phyloP scores from a whole-genome alignment of 2,329 filamentous ascomycete species.

The Aspergillus texensis region DNA sequence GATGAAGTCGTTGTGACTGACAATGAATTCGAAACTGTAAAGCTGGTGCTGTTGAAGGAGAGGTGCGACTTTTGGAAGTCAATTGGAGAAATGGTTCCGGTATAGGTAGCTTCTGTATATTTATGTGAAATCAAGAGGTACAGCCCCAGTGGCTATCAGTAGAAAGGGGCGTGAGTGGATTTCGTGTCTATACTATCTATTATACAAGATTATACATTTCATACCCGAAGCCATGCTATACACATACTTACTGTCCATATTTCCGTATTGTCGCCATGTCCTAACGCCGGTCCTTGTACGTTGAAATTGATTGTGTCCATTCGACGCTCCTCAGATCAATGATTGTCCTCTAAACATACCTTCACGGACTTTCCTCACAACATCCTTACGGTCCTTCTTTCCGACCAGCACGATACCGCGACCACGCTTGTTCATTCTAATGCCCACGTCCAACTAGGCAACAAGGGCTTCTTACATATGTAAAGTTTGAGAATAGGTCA shows the following conservation, averaged over 20 bases:
- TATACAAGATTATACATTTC: slow-evolving; percentile 14
- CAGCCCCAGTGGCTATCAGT: not conserved
- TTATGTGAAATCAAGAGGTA: not conserved
- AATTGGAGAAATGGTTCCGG: slow-evolving; percentile 50
- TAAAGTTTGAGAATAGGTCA: too few relatives aligned
- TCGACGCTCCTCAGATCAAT: slow-evolving; percentile 58
- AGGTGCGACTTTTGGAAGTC: slow-evolving; percentile 60
- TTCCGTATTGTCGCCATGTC: slow-evolving; percentile 1
- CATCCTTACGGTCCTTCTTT: slow-evolving; percentile 83
- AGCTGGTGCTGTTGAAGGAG: slow-evolving; percentile 43
- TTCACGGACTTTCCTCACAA: slow-evolving; percentile 88
- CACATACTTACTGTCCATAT: not conserved
- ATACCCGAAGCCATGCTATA: slow-evolving; percentile 2
- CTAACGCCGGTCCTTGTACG: slow-evolving; percentile 10
- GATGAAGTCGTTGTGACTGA: slow-evolving; percentile 56
- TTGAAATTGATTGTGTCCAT: not conserved
- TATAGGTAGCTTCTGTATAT: slow-evolving; percentile 32
- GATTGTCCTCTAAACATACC: slow-evolving; percentile 84
- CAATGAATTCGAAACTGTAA: slow-evolving; percentile 48
- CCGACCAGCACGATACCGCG: slow-evolving; percentile 88
- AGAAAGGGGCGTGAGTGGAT: not conserved
- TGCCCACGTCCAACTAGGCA: too few relatives aligned
- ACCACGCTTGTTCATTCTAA: slow-evolving; percentile 91
- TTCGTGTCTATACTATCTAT: slow-evolving; percentile 14
- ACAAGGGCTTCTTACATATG: too few relatives aligned